A percentile compares a stretch with the other conserved stretches of the same genome.
Conservation (phyloP, 176 grass and related monocot species). For the Triticum urartu region DNA sequence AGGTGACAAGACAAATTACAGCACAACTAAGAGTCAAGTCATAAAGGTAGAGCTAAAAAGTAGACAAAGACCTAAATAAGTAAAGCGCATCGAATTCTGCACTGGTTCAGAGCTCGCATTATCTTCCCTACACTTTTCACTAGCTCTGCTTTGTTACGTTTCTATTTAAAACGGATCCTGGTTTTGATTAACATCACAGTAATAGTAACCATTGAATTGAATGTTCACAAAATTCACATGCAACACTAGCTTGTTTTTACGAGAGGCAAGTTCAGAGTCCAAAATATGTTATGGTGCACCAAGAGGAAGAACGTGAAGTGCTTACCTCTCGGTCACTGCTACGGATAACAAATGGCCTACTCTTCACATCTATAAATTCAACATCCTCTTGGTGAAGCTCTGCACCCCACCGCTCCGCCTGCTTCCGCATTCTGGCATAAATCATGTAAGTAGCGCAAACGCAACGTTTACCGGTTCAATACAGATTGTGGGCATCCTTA, state of each 20-base stretch:
- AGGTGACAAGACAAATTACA: background rate
- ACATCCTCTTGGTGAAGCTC: conserved; percentile 96
- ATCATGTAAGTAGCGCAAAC: background rate
- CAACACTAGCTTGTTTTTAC: background rate
- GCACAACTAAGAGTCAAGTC: background rate
- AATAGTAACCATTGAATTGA: background rate
- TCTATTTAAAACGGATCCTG: background rate
- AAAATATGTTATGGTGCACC: background rate
- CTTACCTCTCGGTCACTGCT: conserved; percentile 83
- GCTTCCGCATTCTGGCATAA: conserved; percentile 72
- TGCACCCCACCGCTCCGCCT: conserved; percentile 93
- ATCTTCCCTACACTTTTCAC: background rate
- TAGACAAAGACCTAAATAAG: background rate
- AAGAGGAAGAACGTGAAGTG: background rate
- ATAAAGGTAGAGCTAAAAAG: background rate
- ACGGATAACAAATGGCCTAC: conserved; percentile 69
- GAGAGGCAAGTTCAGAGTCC: background rate
- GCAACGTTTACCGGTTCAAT: background rate
- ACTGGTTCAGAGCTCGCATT: background rate
- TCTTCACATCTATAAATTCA: conserved; percentile 84
- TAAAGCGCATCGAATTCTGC: background rate
- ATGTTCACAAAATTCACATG: background rate
- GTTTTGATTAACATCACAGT: background rate
- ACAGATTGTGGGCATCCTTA: background rate
- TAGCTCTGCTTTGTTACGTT: background rate